Evolutionary conservation across 2,329 filamentous ascomycete species (phyloP).

Genomic region (Phyllosticta citrichinensis): DNA sequence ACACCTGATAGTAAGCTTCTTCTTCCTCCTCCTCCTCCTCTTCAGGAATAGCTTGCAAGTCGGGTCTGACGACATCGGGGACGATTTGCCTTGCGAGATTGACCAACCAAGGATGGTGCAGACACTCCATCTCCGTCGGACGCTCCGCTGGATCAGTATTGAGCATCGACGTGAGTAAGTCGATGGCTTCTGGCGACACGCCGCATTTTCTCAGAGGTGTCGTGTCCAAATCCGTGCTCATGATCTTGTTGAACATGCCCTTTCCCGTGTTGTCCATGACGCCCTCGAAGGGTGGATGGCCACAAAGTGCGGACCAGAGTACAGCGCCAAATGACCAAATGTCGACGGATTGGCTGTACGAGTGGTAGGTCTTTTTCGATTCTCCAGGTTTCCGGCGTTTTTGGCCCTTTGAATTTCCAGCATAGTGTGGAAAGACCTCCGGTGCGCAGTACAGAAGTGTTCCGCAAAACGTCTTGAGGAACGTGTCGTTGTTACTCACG

Average conservation of each 20-base stretch:
- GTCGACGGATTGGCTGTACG: slow-evolving; percentile 87
- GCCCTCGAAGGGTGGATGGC: slow-evolving; percentile 70
- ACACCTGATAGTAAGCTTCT: slow-evolving; percentile 8
- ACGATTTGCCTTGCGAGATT: slow-evolving; percentile 31
- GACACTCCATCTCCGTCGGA: slow-evolving; percentile 61
- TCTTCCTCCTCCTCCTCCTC: slow-evolving; percentile 54
- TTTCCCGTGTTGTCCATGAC: slow-evolving; percentile 65
- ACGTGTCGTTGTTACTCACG: slow-evolving; percentile 80
- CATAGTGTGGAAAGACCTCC: slow-evolving; percentile 82
- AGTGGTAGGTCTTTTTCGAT: slow-evolving; percentile 34
- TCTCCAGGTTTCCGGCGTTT: slow-evolving; percentile 45
- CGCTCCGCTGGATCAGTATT: slow-evolving; percentile 69
- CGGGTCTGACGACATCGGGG: slow-evolving; percentile 16
- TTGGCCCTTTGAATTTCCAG: slow-evolving; percentile 52
- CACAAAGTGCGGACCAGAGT: slow-evolving; percentile 75
- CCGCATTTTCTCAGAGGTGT: slow-evolving; percentile 47
- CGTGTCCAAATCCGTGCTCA: slow-evolving; percentile 63
- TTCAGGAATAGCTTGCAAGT: slow-evolving; percentile 32
- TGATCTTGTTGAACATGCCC: slow-evolving; percentile 75
- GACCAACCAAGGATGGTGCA: slow-evolving; percentile 64
- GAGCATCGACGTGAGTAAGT: slow-evolving; percentile 71
- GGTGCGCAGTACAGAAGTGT: slow-evolving; percentile 93
- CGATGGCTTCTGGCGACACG: slow-evolving; percentile 58
- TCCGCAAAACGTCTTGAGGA: slow-evolving; percentile 91
- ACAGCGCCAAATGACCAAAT: slow-evolving; percentile 96